Base-by-base conservation (phyloP, 2,329 filamentous ascomycete species). In the Dothideomycetidae sp. region DNA sequence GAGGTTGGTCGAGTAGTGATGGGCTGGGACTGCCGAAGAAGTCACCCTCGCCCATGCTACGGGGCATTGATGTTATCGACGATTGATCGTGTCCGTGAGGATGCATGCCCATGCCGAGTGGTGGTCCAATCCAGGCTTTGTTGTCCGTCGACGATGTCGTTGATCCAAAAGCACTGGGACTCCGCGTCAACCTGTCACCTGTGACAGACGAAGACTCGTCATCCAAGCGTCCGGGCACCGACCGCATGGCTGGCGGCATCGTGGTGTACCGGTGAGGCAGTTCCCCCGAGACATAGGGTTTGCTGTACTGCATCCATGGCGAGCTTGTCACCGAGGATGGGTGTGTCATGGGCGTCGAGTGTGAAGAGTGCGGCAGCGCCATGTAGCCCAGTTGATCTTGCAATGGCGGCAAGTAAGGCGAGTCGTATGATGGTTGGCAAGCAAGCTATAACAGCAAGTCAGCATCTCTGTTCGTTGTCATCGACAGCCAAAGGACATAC, bases 81-180 rank as follows among this genome's bases (percentile, higher is more conserved):
- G 31, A 42, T 43, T 40, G 53, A 46, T 28, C 43, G 17, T 43
- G 33, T 31, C 10, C 42, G 17, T 56, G 46, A 42, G 59, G 61
- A 23, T 53, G 49, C 29, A 65, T 61, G 5, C 59, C 59, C 7
- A 66, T 52, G 16, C 59, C 54, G 35, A 56, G 50, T 23, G 47
- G 56, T n/a, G 33, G 18, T 12, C 48, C 48, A 3, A 55, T 50
- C 62, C 62, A 66, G 5, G 52, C 42, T 12, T 55, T 48, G 9
- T 50, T 47, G 5, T 61, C 57, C 18, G 52, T 48, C 9, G 50
- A 53, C 2, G 61, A 57, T 19, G 52, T 48, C 9, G 50, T 53
- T 2, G 61, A 57, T 18, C 57, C 58, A 34, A 64, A 57, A 1
- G 55, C 56, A 39, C 58, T 60, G n/a, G 61, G 61, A 42, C 57